phyloP scores from a whole-genome alignment of 208 protist genomes.

The Dictyostelium gargantuum region DNA sequence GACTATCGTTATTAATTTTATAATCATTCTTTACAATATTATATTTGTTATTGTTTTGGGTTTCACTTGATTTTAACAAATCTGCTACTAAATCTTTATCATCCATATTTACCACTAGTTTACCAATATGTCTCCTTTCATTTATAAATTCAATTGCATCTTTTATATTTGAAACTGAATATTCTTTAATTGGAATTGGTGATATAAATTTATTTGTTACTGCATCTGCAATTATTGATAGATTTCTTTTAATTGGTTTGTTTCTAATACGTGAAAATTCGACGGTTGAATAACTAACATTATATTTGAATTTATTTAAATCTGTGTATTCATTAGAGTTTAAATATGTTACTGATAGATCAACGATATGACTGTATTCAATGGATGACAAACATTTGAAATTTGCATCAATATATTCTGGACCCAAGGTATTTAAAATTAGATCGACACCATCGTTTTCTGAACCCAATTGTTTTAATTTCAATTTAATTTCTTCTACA shows the following conservation, averaged over 20 bases:
- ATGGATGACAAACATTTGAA: constrained; percentile 65
- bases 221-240: constrained; percentile 29
- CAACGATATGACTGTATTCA: constrained; percentile 74
- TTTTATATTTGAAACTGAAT: constrained; percentile 7
- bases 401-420: constrained; percentile 65
- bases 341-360: constrained; percentile 81
- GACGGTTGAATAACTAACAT: constrained; percentile 43
- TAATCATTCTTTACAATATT: neutral
- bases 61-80: neutral
- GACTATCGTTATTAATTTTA: neutral
- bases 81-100: no score
- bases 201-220: neutral
- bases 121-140: constrained; percentile 41
- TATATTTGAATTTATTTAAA: constrained; percentile 71
- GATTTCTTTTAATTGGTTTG: neutral
- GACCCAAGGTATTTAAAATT: constrained; percentile 80
- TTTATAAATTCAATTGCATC: constrained; percentile 30
- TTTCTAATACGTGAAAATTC: constrained; percentile 62
- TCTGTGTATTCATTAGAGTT: constrained; percentile 69
- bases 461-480: no score
- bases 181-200: constrained; percentile 56
- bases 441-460: constrained; percentile 76
- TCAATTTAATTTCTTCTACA: neutral
- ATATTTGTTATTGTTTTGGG: neutral
- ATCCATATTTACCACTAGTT: constrained; percentile 13